These are phyloP conservation scores for Blastobotrys elegans DNA, from an alignment of 1,139 yeast genomes.

Conservation along the genomic window DNA sequence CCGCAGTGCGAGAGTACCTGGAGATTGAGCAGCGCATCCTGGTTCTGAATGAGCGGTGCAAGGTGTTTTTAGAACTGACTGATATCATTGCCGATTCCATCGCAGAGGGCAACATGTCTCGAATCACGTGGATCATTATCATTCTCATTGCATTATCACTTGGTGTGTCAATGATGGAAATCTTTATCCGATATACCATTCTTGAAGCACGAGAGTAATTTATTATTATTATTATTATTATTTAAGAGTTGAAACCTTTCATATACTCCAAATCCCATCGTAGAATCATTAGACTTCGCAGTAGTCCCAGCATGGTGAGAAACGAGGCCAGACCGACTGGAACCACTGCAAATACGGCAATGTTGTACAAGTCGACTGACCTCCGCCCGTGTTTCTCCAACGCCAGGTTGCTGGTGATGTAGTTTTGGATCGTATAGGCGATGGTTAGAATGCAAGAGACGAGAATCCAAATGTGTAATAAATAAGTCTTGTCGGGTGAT, in stretches of 20 bases:
- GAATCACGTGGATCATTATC: conserved; percentile 88
- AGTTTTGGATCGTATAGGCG: conserved; percentile 82
- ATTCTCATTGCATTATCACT: conserved; percentile 75
- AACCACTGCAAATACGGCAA: conserved; percentile 92
- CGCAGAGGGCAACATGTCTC: conserved; percentile 85
- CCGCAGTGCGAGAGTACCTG: conserved; percentile 83
- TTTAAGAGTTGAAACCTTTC: neutral
- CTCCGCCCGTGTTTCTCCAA: conserved; percentile 39
- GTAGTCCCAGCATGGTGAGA: conserved; percentile 78
- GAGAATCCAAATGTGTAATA: conserved; percentile 85
- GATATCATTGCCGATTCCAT: conserved; percentile 91
- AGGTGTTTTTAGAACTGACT: conserved; percentile 87
- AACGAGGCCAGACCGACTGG: conserved; percentile 96
- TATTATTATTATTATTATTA: neutral
- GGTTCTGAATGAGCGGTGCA: conserved; percentile 88
- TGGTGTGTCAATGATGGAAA: conserved; percentile 58
- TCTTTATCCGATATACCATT: conserved; percentile 51
- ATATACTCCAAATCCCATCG: conserved; percentile 51
- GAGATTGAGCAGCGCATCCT: conserved; percentile 94
- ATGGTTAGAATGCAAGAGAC: conserved; percentile 79
- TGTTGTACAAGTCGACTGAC: conserved; percentile 64
- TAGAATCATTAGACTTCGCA: conserved; percentile 68
- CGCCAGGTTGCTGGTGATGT: conserved; percentile 79
- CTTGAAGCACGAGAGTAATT: conserved; percentile 31
- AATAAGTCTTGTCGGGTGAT: conserved; percentile 50